Conservation (phyloP, 2,329 filamentous ascomycete genomes). For the Esteya vermicola region DNA sequence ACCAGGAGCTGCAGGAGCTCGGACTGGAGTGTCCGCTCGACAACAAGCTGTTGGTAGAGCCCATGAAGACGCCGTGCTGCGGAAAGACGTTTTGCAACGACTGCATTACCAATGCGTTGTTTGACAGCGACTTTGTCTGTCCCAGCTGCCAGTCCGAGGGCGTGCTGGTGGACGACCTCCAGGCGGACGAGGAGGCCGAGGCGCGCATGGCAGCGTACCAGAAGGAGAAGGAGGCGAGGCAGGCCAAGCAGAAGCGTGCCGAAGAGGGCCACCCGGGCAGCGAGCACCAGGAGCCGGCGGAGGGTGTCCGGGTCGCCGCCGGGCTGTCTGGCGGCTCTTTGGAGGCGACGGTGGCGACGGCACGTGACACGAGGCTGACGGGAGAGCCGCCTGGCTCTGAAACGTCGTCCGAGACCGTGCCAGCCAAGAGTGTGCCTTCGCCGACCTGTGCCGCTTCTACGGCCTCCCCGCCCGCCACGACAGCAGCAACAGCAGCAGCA, state of each 20-base stretch:
- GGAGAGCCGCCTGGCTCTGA: no score
- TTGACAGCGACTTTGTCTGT: conserved; percentile 95
- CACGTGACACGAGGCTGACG: no score
- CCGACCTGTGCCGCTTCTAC: no score
- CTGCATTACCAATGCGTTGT: conserved; percentile 97
- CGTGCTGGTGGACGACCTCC: conserved; percentile 84
- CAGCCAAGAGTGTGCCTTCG: no score
- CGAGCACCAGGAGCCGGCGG: no score
- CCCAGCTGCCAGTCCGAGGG: conserved; percentile 83
- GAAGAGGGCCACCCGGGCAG: no score
- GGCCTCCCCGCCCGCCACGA: no score
- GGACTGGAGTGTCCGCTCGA: conserved; percentile 91
- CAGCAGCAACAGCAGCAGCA: no score
- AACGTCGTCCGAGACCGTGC: no score
- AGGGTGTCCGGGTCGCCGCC: no score
- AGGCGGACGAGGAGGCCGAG: conserved; percentile 64
- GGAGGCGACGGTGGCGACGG: conserved; percentile 14
- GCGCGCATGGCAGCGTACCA: conserved; percentile 66
- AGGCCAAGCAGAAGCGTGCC: conserved; percentile 14
- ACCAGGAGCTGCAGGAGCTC: conserved; percentile 76
- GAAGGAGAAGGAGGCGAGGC: conserved; percentile 36
- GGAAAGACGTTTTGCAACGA: conserved; percentile 98
- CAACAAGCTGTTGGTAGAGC: conserved; percentile 95
- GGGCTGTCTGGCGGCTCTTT: no score
- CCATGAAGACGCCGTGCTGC: conserved; percentile 98